A percentile compares a stretch with the other conserved stretches of the same genome.
Evolutionary conservation across 768 basidiomycete species (phyloP).

Genomic region (Boletus rubropictus): DNA sequence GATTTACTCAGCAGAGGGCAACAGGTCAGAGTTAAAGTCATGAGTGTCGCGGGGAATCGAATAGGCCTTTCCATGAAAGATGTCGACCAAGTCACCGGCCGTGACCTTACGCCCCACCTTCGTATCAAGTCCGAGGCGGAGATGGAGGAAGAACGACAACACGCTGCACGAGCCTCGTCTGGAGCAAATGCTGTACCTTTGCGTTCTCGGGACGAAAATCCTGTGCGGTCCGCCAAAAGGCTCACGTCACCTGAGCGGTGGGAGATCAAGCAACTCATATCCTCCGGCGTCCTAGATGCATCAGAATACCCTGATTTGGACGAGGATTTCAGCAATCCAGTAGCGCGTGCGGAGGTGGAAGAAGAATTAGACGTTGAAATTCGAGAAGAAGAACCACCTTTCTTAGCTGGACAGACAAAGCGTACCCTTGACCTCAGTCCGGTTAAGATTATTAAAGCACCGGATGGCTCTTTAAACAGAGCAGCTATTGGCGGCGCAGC

Average conservation of each 20-base stretch:
- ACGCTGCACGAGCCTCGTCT: constrained; percentile 58
- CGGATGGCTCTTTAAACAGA: constrained; percentile 93
- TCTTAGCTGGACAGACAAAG: constrained; percentile 94
- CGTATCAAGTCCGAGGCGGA: constrained; percentile 94
- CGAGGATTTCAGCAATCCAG: constrained; percentile 73
- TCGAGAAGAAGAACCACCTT: constrained; percentile 93
- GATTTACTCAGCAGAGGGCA: constrained; percentile 86
- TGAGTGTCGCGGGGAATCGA: constrained; percentile 81
- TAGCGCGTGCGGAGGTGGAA: constrained; percentile 81
- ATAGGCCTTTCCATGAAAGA: constrained; percentile 95
- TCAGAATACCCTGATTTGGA: constrained; percentile 93
- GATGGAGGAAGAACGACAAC: constrained; percentile 71
- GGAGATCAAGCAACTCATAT: constrained; percentile 99
- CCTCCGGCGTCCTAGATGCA: constrained; percentile 86
- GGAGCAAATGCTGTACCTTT: constrained; percentile 89
- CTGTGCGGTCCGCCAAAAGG: constrained; percentile 74
- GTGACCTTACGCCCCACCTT: constrained; percentile 90
- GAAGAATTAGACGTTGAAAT: constrained; percentile 97
- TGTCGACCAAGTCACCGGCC: constrained; percentile 86
- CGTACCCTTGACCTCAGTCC: constrained; percentile 92
- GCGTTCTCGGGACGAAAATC: constrained; percentile 44
- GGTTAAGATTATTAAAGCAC: constrained; percentile 97
- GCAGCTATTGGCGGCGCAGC: constrained; percentile 93
- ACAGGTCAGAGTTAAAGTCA: constrained; percentile 90
- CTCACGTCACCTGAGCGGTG: constrained; percentile 95